Conservation (phyloP, 257 asterid species). For the Ophiorrhiza pumila region DNA sequence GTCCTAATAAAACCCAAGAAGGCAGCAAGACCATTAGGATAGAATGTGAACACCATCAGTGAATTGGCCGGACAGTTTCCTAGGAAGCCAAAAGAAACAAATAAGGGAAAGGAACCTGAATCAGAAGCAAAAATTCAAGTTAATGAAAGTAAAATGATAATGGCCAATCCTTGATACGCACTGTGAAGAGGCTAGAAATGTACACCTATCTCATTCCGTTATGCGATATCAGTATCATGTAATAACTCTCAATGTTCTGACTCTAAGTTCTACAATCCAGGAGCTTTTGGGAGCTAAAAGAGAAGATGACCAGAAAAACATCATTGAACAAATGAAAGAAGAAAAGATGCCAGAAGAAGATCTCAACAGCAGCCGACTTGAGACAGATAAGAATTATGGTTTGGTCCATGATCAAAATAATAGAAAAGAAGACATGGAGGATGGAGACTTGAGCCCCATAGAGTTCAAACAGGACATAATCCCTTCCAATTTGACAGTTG, state of each 20-base stretch:
- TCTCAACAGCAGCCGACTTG: conserved; percentile 2
- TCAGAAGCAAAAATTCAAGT: background rate
- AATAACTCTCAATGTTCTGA: background rate
- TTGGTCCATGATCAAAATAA: background rate
- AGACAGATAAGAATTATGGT: background rate
- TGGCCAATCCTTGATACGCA: background rate
- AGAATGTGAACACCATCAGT: background rate
- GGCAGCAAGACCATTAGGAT: background rate
- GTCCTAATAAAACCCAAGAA: background rate
- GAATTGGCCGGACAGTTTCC: background rate
- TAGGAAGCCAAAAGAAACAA: background rate
- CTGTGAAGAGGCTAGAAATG: background rate
- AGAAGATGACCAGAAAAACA: background rate
- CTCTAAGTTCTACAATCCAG: background rate
- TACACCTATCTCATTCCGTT: background rate
- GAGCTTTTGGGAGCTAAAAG: conserved; percentile 1
- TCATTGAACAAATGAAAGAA: background rate
- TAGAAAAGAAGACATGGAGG: background rate
- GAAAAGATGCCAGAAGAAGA: background rate
- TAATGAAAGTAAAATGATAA: background rate
- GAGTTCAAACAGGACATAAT: conserved; percentile 1
- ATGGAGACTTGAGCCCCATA: background rate
- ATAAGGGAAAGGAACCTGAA: background rate
- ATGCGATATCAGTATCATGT: background rate
- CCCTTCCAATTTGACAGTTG: background rate